Conservation (phyloP, 192 early-diverging fungal genomes). For the Physocladia obscura region DNA sequence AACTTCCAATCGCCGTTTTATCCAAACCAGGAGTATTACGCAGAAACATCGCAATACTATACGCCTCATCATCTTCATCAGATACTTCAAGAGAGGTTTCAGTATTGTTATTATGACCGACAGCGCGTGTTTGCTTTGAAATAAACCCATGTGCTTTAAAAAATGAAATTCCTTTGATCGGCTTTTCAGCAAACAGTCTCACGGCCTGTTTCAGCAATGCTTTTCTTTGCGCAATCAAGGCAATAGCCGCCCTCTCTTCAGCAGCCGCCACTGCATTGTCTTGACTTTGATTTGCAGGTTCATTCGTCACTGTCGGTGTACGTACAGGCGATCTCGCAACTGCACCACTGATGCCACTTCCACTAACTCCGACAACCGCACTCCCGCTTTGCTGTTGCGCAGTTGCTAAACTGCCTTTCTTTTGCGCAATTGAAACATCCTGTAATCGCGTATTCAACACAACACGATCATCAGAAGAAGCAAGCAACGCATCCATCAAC, state of each 20-base stretch:
- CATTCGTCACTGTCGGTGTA: too few relatives aligned
- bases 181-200: slow-evolving; percentile 55
- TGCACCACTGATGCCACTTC: too few relatives aligned
- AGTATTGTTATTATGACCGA: not conserved
- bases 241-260: slow-evolving; percentile 33
- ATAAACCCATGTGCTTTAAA: slow-evolving; percentile 53
- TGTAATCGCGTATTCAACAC: too few relatives aligned
- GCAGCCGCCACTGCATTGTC: slow-evolving; percentile 16
- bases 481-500: too few relatives aligned
- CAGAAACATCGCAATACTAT: slow-evolving; percentile 52
- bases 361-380: too few relatives aligned
- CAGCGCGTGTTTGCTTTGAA: not conserved
- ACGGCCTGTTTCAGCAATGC: slow-evolving; percentile 41
- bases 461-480: too few relatives aligned
- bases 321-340: too few relatives aligned
- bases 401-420: too few relatives aligned
- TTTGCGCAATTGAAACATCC: too few relatives aligned
- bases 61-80: slow-evolving; percentile 24
- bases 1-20: slow-evolving; percentile 61
- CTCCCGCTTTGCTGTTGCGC: too few relatives aligned
- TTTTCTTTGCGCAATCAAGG: slow-evolving; percentile 51
- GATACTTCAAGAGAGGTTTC: not conserved
- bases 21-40: slow-evolving; percentile 39
- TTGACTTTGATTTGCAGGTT: too few relatives aligned
- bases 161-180: slow-evolving; percentile 51